phyloP scores from a whole-genome alignment of 768 basidiomycete genomes.

The Rickenella mellea region DNA sequence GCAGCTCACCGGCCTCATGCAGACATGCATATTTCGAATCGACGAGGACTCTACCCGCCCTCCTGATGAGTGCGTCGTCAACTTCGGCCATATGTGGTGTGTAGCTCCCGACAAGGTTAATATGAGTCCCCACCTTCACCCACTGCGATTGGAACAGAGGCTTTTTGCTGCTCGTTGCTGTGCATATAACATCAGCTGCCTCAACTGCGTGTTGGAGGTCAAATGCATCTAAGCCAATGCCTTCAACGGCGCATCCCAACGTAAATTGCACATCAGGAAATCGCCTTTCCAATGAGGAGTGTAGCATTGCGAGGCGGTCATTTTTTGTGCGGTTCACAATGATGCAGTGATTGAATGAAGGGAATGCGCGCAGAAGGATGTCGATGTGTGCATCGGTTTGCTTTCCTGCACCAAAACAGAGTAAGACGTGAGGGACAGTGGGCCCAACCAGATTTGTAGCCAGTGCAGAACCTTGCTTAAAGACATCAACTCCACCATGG shows the following conservation, averaged over 20 bases:
- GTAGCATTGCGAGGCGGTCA: slow-evolving; percentile 33
- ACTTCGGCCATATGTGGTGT: slow-evolving; percentile 77
- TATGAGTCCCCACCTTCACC: slow-evolving; percentile 52
- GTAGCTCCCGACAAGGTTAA: slow-evolving; percentile 78
- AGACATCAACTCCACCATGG: neutral
- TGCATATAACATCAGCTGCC: slow-evolving; percentile 58
- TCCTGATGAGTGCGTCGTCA: slow-evolving; percentile 41
- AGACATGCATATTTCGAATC: slow-evolving; percentile 66
- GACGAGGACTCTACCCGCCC: slow-evolving; percentile 54
- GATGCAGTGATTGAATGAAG: slow-evolving; percentile 41
- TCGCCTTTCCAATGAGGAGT: slow-evolving; percentile 15
- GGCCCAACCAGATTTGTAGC: slow-evolving; percentile 45
- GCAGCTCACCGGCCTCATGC: slow-evolving; percentile 79
- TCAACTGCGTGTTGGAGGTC: slow-evolving; percentile 25
- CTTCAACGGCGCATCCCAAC: slow-evolving; percentile 4
- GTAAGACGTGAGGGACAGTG: slow-evolving; percentile 33
- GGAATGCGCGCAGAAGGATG: slow-evolving; percentile 49
- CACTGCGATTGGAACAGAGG: slow-evolving; percentile 65
- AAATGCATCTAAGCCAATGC: slow-evolving; percentile 1
- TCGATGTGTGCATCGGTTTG: slow-evolving; percentile 60
- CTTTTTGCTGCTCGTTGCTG: slow-evolving; percentile 59
- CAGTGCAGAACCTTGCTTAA: slow-evolving; percentile 52
- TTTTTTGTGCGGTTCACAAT: slow-evolving; percentile 56
- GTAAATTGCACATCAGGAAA: slow-evolving; percentile 15
- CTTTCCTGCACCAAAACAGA: slow-evolving; percentile 66